Conservation (phyloP, 139 green algal genomes). For the Haematococcus lacustris region DNA sequence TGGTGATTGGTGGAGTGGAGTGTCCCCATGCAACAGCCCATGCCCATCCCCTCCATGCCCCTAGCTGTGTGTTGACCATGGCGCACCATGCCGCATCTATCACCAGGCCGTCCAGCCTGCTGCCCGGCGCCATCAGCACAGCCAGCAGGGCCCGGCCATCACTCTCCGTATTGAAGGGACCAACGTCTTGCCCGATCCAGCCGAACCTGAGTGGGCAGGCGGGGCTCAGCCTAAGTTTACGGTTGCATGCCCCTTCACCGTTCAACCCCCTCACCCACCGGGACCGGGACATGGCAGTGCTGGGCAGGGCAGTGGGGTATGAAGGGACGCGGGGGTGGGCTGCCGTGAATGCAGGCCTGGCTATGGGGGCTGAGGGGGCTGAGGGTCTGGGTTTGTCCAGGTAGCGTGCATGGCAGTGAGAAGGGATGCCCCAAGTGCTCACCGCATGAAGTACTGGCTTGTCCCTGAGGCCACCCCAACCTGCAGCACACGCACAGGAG, state of each 20-base stretch:
- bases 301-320: too few relatives aligned
- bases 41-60: too few relatives aligned
- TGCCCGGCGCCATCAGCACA: background rate
- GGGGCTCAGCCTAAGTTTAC: background rate
- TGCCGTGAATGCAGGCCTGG: background rate
- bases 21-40: too few relatives aligned
- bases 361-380: background rate
- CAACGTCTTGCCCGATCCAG: background rate
- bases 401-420: too few relatives aligned
- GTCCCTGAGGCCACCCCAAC: too few relatives aligned
- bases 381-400: too few relatives aligned
- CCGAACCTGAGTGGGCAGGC: background rate
- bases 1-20: too few relatives aligned
- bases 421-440: too few relatives aligned
- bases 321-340: too few relatives aligned
- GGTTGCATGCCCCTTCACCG: background rate
- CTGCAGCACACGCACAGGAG: too few relatives aligned
- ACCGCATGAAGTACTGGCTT: too few relatives aligned
- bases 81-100: background rate
- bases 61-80: background rate
- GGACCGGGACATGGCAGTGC: background rate
- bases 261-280: background rate
- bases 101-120: background rate
- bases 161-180: background rate
- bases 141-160: background rate